Evolutionary conservation across 2,329 filamentous ascomycete species (phyloP).

Genomic region (Sphaerulina musiva): DNA sequence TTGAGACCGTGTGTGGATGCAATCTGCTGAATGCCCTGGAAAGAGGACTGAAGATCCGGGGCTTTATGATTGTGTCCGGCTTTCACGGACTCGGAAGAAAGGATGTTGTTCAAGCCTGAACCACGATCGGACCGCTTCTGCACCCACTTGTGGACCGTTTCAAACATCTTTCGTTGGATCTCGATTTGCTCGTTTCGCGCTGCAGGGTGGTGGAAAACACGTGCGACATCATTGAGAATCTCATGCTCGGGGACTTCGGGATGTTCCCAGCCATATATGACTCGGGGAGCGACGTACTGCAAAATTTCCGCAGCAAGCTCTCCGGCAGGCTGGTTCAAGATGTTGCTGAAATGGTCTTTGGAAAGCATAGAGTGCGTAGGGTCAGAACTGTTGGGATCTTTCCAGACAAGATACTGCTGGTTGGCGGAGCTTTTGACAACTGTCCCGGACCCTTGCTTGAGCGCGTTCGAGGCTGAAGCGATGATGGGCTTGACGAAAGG

Average conservation of each 20-base stretch:
- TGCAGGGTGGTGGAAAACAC: conserved; percentile 85
- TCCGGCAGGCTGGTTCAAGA: conserved; percentile 46
- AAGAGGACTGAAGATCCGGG: conserved; percentile 23
- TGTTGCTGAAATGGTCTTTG: conserved; percentile 49
- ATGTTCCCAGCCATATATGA: conserved; percentile 92
- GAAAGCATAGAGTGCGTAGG: conserved; percentile 48
- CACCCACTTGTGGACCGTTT: conserved; percentile 75
- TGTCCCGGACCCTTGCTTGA: conserved; percentile 78
- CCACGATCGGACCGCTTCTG: conserved; percentile 61
- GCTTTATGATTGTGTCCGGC: conserved; percentile 68
- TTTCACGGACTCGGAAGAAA: conserved; percentile 77
- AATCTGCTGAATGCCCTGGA: conserved; percentile 23
- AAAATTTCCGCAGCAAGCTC: conserved; percentile 54
- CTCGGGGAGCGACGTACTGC: conserved; percentile 77
- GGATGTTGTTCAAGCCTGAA: conserved; percentile 62
- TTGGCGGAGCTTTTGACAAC: conserved; percentile 51
- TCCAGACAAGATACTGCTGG: conserved; percentile 48
- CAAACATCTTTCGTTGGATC: conserved; percentile 83
- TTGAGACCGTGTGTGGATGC: conserved; percentile 21
- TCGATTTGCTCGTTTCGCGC: conserved; percentile 68
- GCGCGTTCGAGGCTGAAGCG: conserved; percentile 69
- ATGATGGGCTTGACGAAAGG: conserved; percentile 92
- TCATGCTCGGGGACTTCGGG: conserved; percentile 73
- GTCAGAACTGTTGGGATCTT: conserved; percentile 42
- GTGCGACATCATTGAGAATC: conserved; percentile 72